phyloP scores from a whole-genome alignment of 176 grass and related monocot species.

The Oryza glumipatula region DNA sequence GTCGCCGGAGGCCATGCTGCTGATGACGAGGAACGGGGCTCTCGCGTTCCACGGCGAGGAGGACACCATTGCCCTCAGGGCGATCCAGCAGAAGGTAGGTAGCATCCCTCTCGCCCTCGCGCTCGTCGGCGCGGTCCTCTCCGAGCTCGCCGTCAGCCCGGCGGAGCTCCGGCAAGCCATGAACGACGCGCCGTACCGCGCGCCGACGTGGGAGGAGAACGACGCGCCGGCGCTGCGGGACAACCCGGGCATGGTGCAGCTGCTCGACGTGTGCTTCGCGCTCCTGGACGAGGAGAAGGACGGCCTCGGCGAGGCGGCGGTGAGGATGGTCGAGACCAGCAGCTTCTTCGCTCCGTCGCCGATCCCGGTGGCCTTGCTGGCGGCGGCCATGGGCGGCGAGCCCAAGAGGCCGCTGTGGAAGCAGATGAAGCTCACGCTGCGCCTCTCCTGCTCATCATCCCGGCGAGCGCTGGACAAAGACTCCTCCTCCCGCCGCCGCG shows the following conservation, averaged over 20 bases:
- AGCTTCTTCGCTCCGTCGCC: constrained; percentile 58
- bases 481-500: background rate
- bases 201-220: constrained; percentile 18
- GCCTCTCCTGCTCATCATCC: background rate
- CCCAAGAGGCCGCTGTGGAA: background rate
- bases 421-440: background rate
- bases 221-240: constrained; percentile 36
- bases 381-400: constrained; percentile 18
- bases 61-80: constrained; percentile 30
- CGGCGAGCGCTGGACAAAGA: background rate
- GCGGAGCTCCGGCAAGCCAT: constrained; percentile 39
- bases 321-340: constrained; percentile 43
- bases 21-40: constrained; percentile 51
- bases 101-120: constrained; percentile 49
- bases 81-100: constrained; percentile 45
- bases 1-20: constrained; percentile 34
- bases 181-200: constrained; percentile 25
- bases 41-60: constrained; percentile 22
- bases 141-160: constrained; percentile 32
- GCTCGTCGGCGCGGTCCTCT: constrained; percentile 42
- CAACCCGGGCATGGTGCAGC: constrained; percentile 47
- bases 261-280: constrained; percentile 58
- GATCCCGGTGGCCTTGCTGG: constrained; percentile 44
- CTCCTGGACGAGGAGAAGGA: constrained; percentile 26
- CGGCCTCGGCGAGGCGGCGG: constrained; percentile 12